These are phyloP conservation scores for Aspergillus affinis DNA, from an alignment of 495 filamentous ascomycete species.

Conservation along the genomic window DNA sequence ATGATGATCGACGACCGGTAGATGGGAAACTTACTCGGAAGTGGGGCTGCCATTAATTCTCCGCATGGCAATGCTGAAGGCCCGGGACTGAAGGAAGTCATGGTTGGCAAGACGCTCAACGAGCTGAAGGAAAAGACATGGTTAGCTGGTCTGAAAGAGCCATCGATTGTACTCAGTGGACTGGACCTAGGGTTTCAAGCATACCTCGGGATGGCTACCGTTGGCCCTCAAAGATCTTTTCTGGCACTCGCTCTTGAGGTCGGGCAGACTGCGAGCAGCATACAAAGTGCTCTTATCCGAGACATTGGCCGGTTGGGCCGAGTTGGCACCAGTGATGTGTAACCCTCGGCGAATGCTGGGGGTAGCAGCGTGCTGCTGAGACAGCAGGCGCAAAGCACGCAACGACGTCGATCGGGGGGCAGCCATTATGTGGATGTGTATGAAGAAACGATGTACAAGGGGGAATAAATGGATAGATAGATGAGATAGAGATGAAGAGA, in stretches of 20 bases:
- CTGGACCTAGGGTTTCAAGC: constrained; percentile 2
- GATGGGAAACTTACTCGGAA: constrained; percentile 34
- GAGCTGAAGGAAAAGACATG: constrained; percentile 34
- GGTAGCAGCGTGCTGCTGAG: constrained; percentile 39
- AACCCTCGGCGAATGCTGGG: constrained; percentile 46
- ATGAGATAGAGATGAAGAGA: neutral
- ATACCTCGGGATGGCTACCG: constrained; percentile 41
- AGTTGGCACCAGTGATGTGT: constrained; percentile 56
- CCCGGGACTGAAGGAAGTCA: constrained; percentile 51
- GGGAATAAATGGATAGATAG: neutral
- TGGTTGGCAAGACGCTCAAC: constrained; percentile 53
- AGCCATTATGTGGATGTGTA: constrained; percentile 38
- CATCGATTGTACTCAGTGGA: neutral
- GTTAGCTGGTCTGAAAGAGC: constrained; percentile 2
- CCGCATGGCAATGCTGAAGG: constrained; percentile 55
- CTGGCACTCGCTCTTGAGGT: constrained; percentile 44
- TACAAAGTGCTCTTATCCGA: constrained; percentile 38
- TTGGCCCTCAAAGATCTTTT: constrained; percentile 33
- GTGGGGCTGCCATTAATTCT: constrained; percentile 44
- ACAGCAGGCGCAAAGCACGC: constrained; percentile 48
- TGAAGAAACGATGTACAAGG: neutral
- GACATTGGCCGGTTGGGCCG: constrained; percentile 40
- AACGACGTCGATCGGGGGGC: constrained; percentile 50
- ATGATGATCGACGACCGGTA: neutral
- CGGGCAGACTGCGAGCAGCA: constrained; percentile 33